These are phyloP conservation scores for Boletus coccyginus DNA, from an alignment of 768 basidiomycete species.

Conservation along the genomic window DNA sequence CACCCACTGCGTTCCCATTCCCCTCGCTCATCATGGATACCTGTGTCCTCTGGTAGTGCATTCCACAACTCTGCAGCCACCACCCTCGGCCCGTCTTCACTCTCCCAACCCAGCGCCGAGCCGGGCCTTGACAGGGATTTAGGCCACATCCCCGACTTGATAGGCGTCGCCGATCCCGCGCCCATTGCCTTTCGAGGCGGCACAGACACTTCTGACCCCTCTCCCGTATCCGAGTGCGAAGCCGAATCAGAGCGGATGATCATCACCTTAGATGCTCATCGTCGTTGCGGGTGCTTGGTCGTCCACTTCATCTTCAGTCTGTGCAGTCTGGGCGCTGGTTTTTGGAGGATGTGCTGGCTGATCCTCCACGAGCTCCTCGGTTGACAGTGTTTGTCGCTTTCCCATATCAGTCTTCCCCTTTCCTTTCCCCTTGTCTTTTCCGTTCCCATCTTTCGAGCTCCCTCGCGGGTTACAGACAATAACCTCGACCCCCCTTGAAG, in stretches of 20 bases:
- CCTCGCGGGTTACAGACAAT: neutral
- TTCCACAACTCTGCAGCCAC: neutral
- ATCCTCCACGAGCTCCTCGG: neutral
- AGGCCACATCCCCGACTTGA: conserved; percentile 29
- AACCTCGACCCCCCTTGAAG: neutral
- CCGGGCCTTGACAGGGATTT: conserved; percentile 6
- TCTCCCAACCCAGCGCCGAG: too few species aligned
- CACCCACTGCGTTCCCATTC: too few species aligned
- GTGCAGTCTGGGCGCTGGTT: neutral
- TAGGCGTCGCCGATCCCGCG: conserved; percentile 13
- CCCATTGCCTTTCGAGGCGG: conserved; percentile 7
- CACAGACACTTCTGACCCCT: conserved; percentile 3
- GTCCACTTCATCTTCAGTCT: neutral
- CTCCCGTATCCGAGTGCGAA: neutral
- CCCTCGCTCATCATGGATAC: too few species aligned
- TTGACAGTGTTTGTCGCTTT: neutral
- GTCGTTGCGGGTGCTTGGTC: neutral
- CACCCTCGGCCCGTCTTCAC: neutral
- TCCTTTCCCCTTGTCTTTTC: neutral
- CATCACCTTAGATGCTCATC: neutral
- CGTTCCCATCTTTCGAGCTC: neutral
- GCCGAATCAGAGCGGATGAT: conserved; percentile 1
- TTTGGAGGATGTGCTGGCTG: neutral
- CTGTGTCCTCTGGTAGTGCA: too few species aligned
- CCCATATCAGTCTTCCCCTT: neutral